Percentiles rank a stretch among this genome's conserved stretches.
Evolutionary conservation across 2,329 filamentous ascomycete species (phyloP).

Genomic region (Colletotrichum simmondsii): DNA sequence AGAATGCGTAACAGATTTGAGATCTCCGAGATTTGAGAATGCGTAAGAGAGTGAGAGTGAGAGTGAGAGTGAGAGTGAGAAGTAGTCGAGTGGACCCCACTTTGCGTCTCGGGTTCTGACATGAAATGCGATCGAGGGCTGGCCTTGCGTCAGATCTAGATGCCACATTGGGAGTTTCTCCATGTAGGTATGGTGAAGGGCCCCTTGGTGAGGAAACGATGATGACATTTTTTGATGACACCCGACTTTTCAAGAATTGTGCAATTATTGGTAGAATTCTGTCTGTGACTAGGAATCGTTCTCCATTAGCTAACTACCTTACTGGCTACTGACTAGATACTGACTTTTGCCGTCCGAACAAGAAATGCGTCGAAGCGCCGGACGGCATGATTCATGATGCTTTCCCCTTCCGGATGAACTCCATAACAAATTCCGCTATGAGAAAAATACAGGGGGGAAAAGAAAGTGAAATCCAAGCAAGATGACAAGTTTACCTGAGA

Average conservation of each 20-base stretch:
- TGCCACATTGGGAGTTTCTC: too few relatives aligned
- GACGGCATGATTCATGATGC: background rate
- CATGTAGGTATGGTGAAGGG: too few relatives aligned
- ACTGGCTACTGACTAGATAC: too few relatives aligned
- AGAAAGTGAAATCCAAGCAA: background rate
- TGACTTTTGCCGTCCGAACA: slow-evolving; percentile 9
- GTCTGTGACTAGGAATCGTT: too few relatives aligned
- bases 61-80: background rate
- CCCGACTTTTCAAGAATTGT: background rate
- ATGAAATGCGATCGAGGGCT: background rate
- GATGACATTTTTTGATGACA: background rate
- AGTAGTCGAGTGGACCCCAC: background rate
- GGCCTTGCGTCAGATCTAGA: background rate
- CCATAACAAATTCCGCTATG: background rate
- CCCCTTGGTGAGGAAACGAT: background rate
- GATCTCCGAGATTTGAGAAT: too few relatives aligned
- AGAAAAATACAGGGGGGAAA: background rate
- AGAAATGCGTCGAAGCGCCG: background rate
- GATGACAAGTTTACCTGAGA: too few relatives aligned
- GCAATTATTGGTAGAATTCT: too few relatives aligned
- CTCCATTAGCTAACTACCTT: too few relatives aligned
- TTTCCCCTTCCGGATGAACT: slow-evolving; percentile 27
- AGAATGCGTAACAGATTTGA: too few relatives aligned
- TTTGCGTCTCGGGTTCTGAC: background rate
- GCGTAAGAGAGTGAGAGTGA: background rate